phyloP scores from a whole-genome alignment of 495 filamentous ascomycete genomes.

The Trichoderma parareesei region DNA sequence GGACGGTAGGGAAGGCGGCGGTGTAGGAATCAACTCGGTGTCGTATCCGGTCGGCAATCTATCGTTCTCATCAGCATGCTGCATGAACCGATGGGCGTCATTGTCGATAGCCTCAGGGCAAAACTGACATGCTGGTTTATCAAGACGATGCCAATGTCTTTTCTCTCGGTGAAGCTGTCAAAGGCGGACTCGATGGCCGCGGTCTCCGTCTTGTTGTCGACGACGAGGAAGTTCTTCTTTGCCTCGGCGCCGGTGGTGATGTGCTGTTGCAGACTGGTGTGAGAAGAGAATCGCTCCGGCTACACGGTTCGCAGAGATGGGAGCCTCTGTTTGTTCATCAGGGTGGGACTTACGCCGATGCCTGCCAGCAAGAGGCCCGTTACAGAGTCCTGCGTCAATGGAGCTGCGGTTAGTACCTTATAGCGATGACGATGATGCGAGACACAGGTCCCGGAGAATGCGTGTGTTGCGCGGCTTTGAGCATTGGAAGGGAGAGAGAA shows the following conservation, averaged over 20 bases:
- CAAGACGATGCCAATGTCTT: slow-evolving; percentile 91
- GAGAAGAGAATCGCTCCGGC: slow-evolving; percentile 4
- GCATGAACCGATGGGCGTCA: neutral
- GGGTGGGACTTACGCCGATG: slow-evolving; percentile 66
- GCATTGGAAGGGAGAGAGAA: neutral
- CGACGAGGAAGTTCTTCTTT: slow-evolving; percentile 95
- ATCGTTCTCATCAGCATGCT: neutral
- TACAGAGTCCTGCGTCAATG: slow-evolving; percentile 65
- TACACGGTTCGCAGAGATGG: neutral
- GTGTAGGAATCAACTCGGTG: slow-evolving; percentile 67
- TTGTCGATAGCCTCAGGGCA: neutral
- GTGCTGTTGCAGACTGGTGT: slow-evolving; percentile 23
- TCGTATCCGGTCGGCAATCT: slow-evolving; percentile 88
- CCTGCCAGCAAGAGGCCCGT: slow-evolving; percentile 91
- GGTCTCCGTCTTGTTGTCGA: slow-evolving; percentile 85
- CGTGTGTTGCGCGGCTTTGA: too few relatives aligned
- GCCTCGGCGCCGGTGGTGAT: slow-evolving; percentile 58
- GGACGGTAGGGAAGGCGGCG: slow-evolving; percentile 64
- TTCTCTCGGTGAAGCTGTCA: slow-evolving; percentile 76
- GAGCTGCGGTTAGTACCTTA: slow-evolving; percentile 14
- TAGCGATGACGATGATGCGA: too few relatives aligned
- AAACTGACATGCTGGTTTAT: slow-evolving; percentile 93
- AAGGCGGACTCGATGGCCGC: slow-evolving; percentile 86
- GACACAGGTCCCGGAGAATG: too few relatives aligned
- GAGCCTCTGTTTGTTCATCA: neutral